phyloP scores from a whole-genome alignment of 2,329 filamentous ascomycete species.

The Amesomyces nigricolor region DNA sequence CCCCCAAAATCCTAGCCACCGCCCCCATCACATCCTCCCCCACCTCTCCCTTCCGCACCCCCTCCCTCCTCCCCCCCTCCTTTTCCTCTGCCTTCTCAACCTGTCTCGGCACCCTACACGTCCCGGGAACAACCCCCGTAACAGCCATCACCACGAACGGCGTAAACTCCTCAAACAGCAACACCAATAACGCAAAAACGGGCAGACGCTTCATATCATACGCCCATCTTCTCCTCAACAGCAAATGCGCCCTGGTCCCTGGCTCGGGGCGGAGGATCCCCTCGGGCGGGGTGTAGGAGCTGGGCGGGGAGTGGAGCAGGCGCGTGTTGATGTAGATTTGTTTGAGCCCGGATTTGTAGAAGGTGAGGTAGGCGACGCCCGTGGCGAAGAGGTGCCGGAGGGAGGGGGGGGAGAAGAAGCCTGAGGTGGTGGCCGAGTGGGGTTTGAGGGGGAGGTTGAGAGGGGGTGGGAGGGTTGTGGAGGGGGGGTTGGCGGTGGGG shows the following conservation, averaged over 20 bases:
- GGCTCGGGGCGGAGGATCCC: slow-evolving; percentile 30
- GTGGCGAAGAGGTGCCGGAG: slow-evolving; percentile 52
- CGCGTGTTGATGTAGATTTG: slow-evolving; percentile 64
- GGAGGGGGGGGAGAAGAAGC: neutral
- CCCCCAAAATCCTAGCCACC: slow-evolving; percentile 34
- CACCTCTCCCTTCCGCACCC: slow-evolving; percentile 14
- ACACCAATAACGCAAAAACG: slow-evolving; percentile 67
- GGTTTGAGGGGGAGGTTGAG: slow-evolving; percentile 58
- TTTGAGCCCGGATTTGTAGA: slow-evolving; percentile 83
- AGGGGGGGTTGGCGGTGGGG: slow-evolving; percentile 56
- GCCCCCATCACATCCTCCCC: slow-evolving; percentile 7
- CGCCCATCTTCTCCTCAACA: slow-evolving; percentile 61
- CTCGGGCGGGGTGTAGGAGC: slow-evolving; percentile 32
- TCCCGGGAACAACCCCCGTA: slow-evolving; percentile 68
- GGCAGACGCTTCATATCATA: slow-evolving; percentile 75
- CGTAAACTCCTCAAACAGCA: slow-evolving; percentile 81
- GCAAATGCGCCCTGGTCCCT: slow-evolving; percentile 59
- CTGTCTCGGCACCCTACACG: slow-evolving; percentile 78
- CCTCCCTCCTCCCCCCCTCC: slow-evolving; percentile 47
- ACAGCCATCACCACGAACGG: slow-evolving; percentile 66
- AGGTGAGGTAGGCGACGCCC: slow-evolving; percentile 71
- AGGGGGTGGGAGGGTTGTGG: slow-evolving; percentile 64
- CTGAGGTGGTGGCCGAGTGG: slow-evolving; percentile 38
- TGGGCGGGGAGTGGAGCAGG: slow-evolving; percentile 35
- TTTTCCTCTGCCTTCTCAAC: slow-evolving; percentile 49